Percentiles rank a stretch among this genome's conserved stretches.
phyloP scores from a whole-genome alignment of 257 asterid species.

The Rhazya stricta region DNA sequence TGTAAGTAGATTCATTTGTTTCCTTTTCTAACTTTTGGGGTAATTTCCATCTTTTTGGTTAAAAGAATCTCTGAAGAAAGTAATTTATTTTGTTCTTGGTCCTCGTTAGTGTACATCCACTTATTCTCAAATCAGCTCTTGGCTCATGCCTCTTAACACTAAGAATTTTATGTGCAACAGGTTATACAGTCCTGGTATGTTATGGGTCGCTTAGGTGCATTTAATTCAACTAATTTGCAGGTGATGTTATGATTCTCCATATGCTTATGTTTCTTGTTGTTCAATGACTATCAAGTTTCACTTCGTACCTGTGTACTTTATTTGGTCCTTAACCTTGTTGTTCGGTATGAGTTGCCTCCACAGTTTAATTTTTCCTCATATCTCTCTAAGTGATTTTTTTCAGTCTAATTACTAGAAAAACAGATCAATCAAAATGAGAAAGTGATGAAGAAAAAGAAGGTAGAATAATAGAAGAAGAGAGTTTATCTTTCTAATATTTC shows the following conservation, averaged over 20 bases:
- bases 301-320: not conserved
- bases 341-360: not conserved
- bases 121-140: not conserved
- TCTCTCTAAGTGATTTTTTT: not conserved
- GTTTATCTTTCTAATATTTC: not conserved
- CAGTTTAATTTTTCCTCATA: not conserved
- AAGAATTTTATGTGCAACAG: constrained; percentile 35
- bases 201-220: constrained; percentile 96
- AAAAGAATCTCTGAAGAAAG: not conserved
- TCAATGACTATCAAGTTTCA: not conserved
- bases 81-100: not conserved
- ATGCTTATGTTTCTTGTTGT: not conserved
- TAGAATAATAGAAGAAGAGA: not conserved
- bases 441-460: not conserved
- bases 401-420: not conserved
- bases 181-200: constrained; percentile 94
- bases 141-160: not conserved
- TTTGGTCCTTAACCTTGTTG: not conserved
- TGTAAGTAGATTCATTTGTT: constrained; percentile 49
- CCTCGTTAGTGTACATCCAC: not conserved
- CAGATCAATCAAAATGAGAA: not conserved
- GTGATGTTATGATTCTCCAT: constrained; percentile 19
- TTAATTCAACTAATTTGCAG: constrained; percentile 82
- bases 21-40: constrained; percentile 9
- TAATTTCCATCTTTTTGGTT: not conserved